Percentiles rank a stretch among this genome's conserved stretches.
These are phyloP conservation scores for Cystofilobasidium ferigula DNA, from an alignment of 768 basidiomycete species.

Conservation along the genomic window DNA sequence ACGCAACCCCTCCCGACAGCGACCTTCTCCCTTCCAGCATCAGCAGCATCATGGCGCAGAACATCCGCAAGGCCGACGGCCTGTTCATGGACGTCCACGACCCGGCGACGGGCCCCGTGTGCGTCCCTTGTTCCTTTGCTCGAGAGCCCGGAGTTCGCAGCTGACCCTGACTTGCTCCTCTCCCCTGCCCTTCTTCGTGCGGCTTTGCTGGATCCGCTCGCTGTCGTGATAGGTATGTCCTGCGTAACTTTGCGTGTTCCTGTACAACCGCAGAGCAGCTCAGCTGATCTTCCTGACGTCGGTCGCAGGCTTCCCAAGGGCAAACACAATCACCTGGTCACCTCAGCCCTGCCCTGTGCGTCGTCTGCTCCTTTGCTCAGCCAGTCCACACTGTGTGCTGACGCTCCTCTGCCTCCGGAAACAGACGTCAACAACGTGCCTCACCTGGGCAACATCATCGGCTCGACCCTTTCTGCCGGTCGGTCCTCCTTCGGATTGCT, in stretches of 20 bases:
- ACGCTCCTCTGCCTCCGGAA: neutral
- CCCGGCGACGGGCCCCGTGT: conserved; percentile 43
- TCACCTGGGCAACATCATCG: conserved; percentile 87
- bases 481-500: neutral
- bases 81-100: conserved; percentile 42
- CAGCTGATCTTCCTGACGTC: neutral
- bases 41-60: neutral
- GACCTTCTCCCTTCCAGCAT: neutral
- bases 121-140: conserved; percentile 28
- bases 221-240: neutral
- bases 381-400: neutral
- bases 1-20: no score
- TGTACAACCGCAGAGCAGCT: neutral
- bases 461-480: conserved; percentile 79
- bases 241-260: neutral
- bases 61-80: conserved; percentile 6
- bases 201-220: neutral
- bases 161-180: neutral
- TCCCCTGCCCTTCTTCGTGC: neutral
- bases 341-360: conserved; percentile 75
- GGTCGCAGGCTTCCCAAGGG: conserved; percentile 60
- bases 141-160: no score
- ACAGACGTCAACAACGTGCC: conserved; percentile 72
- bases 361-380: neutral
- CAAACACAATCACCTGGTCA: conserved; percentile 77